phyloP scores from a whole-genome alignment of 129 eudicot genomes.

The Flaveria brownii region DNA sequence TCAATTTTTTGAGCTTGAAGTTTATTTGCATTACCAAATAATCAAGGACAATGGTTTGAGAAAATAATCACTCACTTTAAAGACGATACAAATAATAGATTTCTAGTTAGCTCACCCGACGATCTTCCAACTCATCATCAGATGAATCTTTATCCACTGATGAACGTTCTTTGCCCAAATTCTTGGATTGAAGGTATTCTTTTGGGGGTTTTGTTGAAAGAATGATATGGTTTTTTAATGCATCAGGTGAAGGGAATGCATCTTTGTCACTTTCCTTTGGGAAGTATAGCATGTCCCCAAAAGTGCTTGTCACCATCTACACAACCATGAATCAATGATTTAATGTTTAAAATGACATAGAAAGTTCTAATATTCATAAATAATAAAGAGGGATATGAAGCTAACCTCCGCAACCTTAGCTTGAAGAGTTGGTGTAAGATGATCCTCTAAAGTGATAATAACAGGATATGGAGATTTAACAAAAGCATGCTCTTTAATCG shows the following conservation, averaged over 20 bases:
- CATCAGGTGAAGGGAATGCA: slow-evolving; percentile 72
- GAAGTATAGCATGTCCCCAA: slow-evolving; percentile 66
- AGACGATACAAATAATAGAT: neutral
- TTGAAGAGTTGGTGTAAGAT: slow-evolving; percentile 80
- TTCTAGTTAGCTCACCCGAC: slow-evolving; percentile 35
- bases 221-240: slow-evolving; percentile 54
- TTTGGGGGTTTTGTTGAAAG: slow-evolving; percentile 91
- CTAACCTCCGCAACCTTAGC: slow-evolving; percentile 94
- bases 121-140: slow-evolving; percentile 54
- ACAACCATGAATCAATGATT: slow-evolving; percentile 1
- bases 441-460: slow-evolving; percentile 86
- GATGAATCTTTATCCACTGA: slow-evolving; percentile 24
- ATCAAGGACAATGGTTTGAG: neutral
- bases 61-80: neutral
- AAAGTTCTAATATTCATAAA: neutral
- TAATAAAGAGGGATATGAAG: neutral
- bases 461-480: slow-evolving; percentile 79
- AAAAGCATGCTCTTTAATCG: slow-evolving; percentile 78
- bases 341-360: slow-evolving; percentile 8
- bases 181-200: slow-evolving; percentile 66
- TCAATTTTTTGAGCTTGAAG: neutral
- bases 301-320: slow-evolving; percentile 61
- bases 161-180: slow-evolving; percentile 35
- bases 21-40: slow-evolving; percentile 4
- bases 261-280: slow-evolving; percentile 54